Percentiles rank a stretch among this genome's conserved stretches.
Conservation (phyloP, 495 filamentous ascomycete genomes). For the Tuber magnatum region DNA sequence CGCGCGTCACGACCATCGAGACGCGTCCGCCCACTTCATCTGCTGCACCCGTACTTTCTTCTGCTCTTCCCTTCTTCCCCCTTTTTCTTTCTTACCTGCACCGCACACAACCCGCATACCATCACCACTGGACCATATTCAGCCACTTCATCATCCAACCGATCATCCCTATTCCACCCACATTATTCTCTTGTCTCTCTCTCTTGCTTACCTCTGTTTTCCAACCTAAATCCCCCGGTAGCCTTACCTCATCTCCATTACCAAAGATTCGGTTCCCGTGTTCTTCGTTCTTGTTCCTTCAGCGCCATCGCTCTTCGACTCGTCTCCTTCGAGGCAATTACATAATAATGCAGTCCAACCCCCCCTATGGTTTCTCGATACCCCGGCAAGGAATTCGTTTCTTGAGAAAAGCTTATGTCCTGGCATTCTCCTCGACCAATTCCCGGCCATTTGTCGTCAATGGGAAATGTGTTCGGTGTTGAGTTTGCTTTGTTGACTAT, state of each 20-base stretch:
- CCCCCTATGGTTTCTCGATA: conserved; percentile 28
- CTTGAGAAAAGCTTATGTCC: conserved; percentile 28
- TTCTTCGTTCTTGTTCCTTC: conserved; percentile 15
- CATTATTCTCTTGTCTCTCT: conserved; percentile 14
- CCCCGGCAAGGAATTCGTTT: conserved; percentile 29
- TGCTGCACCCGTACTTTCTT: conserved; percentile 20
- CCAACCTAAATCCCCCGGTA: conserved; percentile 23
- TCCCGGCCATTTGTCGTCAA: conserved; percentile 39
- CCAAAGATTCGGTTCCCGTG: conserved; percentile 7
- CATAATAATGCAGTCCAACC: conserved; percentile 33
- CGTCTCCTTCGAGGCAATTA: conserved; percentile 29
- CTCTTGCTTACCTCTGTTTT: conserved; percentile 19
- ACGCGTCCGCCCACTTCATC: conserved; percentile 4
- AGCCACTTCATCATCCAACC: conserved; percentile 30
- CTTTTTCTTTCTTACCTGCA: neutral
- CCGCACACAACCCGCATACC: conserved; percentile 9
- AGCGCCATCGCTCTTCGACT: conserved; percentile 26
- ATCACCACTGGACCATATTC: conserved; percentile 27
- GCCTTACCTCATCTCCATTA: conserved; percentile 8
- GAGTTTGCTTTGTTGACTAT: conserved; percentile 29
- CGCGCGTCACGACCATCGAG: neutral
- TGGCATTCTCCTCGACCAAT: conserved; percentile 36
- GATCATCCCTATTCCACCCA: conserved; percentile 26
- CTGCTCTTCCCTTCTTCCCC: neutral
- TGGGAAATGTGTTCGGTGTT: conserved; percentile 37